phyloP scores from a whole-genome alignment of 768 basidiomycete species.

The Serendipita sp. region DNA sequence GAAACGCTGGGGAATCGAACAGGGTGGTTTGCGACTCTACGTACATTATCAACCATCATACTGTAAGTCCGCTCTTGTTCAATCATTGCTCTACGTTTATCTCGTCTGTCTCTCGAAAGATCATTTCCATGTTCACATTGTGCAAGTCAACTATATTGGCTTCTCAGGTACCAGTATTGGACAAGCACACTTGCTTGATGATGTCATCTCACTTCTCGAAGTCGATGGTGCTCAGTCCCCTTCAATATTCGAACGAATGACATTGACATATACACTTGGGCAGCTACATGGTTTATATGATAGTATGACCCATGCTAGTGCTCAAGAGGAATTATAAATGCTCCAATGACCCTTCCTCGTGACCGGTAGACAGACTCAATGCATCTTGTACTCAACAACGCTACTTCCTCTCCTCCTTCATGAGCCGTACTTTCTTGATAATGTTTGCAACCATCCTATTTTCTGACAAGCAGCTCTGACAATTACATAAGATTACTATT shows the following conservation, averaged over 20 bases:
- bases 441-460: background rate
- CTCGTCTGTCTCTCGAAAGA: slow-evolving; percentile 32
- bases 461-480: too few species aligned
- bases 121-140: slow-evolving; percentile 89
- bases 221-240: slow-evolving; percentile 42
- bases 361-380: too few species aligned
- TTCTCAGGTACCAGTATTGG: slow-evolving; percentile 64
- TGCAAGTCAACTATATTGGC: slow-evolving; percentile 52
- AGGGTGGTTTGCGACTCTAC: slow-evolving; percentile 56
- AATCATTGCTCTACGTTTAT: background rate
- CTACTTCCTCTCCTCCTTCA: background rate
- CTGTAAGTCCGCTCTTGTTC: slow-evolving; percentile 43
- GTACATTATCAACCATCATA: slow-evolving; percentile 95
- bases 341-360: background rate
- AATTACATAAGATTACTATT: too few species aligned
- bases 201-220: slow-evolving; percentile 66
- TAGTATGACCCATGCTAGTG: background rate
- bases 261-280: slow-evolving; percentile 70
- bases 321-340: background rate
- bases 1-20: slow-evolving; percentile 48
- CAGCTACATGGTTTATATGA: slow-evolving; percentile 3
- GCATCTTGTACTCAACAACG: too few species aligned
- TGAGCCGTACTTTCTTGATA: background rate
- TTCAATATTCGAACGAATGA: slow-evolving; percentile 50
- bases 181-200: slow-evolving; percentile 86